phyloP scores from a whole-genome alignment of 345 rosid genomes.

The Angophora floribunda region DNA sequence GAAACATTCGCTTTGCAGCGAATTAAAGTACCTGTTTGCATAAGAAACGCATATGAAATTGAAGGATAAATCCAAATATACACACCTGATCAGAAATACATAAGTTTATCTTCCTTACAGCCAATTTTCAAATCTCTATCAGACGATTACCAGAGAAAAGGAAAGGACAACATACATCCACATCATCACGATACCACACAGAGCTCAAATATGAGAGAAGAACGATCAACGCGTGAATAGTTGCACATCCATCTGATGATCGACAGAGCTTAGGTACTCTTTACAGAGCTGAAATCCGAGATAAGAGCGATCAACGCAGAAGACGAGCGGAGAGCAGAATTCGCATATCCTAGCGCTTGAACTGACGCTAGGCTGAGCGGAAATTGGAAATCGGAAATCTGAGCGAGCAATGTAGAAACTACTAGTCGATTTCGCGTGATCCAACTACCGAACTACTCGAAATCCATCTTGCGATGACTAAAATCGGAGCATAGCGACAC shows the following conservation, averaged over 20 bases:
- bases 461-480: background rate
- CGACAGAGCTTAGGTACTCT: background rate
- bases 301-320: background rate
- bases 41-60: background rate
- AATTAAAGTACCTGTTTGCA: conserved; percentile 67
- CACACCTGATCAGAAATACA: background rate
- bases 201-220: background rate
- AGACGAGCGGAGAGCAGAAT: background rate
- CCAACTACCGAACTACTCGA: background rate
- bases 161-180: background rate
- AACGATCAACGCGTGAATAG: fast-evolving
- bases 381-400: background rate
- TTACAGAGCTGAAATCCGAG: background rate
- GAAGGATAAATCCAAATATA: background rate
- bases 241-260: background rate
- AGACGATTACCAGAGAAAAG: background rate
- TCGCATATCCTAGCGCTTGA: background rate
- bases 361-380: background rate
- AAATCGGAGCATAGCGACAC: background rate
- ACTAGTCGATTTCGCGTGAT: background rate
- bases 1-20: conserved; percentile 94
- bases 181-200: background rate
- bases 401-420: background rate
- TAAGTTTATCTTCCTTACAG: background rate
- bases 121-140: background rate